phyloP scores from a whole-genome alignment of 495 filamentous ascomycete genomes.

The Lasiosphaeriaceae sp. region DNA sequence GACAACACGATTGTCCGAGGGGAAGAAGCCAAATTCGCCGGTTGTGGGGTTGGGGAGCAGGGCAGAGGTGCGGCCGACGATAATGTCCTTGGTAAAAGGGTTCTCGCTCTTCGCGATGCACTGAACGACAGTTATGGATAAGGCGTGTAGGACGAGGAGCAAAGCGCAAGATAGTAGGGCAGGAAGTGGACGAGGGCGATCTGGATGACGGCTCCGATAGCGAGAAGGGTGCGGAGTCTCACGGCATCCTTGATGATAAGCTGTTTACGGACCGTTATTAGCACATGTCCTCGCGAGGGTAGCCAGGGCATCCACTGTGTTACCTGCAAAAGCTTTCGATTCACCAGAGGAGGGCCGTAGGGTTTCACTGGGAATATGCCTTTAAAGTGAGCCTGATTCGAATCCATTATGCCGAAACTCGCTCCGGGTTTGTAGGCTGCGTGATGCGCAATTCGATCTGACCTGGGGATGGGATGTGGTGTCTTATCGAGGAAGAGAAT shows the following conservation, averaged over 20 bases:
- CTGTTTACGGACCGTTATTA: too few species aligned
- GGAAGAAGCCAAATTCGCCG: background rate
- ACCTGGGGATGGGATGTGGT: too few species aligned
- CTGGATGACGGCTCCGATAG: conserved; percentile 42
- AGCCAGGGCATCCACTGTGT: too few species aligned
- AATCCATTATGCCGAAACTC: too few species aligned
- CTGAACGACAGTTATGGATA: conserved; percentile 21
- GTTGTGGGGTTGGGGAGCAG: background rate
- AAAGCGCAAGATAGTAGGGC: conserved; percentile 31
- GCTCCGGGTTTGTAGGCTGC: too few species aligned
- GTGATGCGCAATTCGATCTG: too few species aligned
- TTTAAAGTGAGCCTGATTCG: too few species aligned
- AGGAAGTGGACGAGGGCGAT: conserved; percentile 34
- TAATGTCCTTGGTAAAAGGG: background rate
- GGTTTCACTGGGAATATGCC: too few species aligned
- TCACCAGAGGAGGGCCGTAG: too few species aligned
- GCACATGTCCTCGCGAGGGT: too few species aligned
- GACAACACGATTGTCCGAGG: conserved; percentile 8
- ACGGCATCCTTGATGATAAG: conserved; percentile 21
- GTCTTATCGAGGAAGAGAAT: too few species aligned
- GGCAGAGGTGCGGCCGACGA: background rate
- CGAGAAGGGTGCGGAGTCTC: conserved; percentile 38
- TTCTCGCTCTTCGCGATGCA: conserved; percentile 1
- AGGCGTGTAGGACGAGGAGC: conserved; percentile 30
- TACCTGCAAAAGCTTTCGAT: too few species aligned